Conservation (phyloP, 495 filamentous ascomycete genomes). For the Entonaema liquescens region DNA sequence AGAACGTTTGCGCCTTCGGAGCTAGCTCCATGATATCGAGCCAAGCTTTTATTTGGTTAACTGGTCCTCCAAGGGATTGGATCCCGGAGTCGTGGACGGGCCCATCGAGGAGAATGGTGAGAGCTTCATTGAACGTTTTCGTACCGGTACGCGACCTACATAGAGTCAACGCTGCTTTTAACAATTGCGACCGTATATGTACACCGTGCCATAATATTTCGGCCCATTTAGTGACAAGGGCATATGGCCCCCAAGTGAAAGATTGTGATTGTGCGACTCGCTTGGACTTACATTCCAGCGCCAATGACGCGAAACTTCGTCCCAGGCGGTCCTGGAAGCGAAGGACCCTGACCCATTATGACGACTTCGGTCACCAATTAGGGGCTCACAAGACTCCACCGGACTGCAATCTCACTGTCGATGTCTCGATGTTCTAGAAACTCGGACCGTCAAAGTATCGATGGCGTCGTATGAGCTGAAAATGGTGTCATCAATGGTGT, state of each 20-base stretch:
- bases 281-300: conserved; percentile 46
- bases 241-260: neutral
- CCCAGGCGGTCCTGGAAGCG: conserved; percentile 44
- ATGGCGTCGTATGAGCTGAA: conserved; percentile 29
- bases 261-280: neutral
- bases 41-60: conserved; percentile 43
- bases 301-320: conserved; percentile 48
- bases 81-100: conserved; percentile 48
- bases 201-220: neutral
- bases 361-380: conserved; percentile 31
- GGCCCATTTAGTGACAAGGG: neutral
- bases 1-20: conserved; percentile 40
- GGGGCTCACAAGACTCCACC: conserved; percentile 19
- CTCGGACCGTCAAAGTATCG: conserved; percentile 18
- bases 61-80: conserved; percentile 43
- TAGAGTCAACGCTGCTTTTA: conserved; percentile 20
- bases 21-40: conserved; percentile 46
- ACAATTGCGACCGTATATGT: neutral
- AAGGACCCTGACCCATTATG: conserved; percentile 45
- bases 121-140: conserved; percentile 47
- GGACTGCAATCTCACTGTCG: conserved; percentile 6
- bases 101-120: conserved; percentile 43
- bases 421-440: conserved; percentile 20
- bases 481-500: conserved; percentile 38
- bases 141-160: conserved; percentile 47